Evolutionary conservation across 1,284 basidiomycete species (phyloP), one percentile per base, ranked within the genome.

Genomic region (Neolentinus lepideus): DNA sequence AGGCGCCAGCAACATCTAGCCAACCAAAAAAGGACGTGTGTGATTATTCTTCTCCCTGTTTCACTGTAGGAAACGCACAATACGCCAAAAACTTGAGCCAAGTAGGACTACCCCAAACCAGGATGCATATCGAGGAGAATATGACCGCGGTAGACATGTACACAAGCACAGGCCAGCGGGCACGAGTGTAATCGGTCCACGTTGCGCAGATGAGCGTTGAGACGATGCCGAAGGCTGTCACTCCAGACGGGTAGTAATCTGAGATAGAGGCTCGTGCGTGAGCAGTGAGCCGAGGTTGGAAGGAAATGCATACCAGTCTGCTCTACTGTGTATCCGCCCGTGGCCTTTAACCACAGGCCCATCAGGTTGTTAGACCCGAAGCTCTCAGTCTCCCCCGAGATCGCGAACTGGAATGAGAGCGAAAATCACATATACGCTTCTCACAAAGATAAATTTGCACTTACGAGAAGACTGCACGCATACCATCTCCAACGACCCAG

Each of bases 311-410:
- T 52, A 79, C 81, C 80, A 19, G 79, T 77, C 65, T 85, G 81
- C 59, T 83, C 79, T 2, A 85, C 76, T 12, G 78, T 77, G 64
- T 79, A 85, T 1, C 79, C 80, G 9, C 81, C 80, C 16, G 80
- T 75, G 10, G 80, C 75, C 61, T 83, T 82, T 54, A 88, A 74
- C 83, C 84, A 89, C 63, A 88, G 85, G 9, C 85, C 84, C 85
- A 88, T 88, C 35, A 88, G 67, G 66, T 85, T 85, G 64, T 88
- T 90, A 31, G 83, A 82, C 4, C 85, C 84, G 46, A 88, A 83
- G 57, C 77, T 79, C 63, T 89, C 88, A 0, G 83, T 80, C 67
- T 89, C 85, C 2, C 83, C 84, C 1, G 81, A 83, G 53, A 85
- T 73, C 3, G 79, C 79, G 59, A 85, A 84, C 80, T 84, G 9